A percentile compares a stretch with the other conserved stretches of the same genome.
Conservation (phyloP, 495 filamentous ascomycete species). For the Lasiosphaeria miniovina region DNA sequence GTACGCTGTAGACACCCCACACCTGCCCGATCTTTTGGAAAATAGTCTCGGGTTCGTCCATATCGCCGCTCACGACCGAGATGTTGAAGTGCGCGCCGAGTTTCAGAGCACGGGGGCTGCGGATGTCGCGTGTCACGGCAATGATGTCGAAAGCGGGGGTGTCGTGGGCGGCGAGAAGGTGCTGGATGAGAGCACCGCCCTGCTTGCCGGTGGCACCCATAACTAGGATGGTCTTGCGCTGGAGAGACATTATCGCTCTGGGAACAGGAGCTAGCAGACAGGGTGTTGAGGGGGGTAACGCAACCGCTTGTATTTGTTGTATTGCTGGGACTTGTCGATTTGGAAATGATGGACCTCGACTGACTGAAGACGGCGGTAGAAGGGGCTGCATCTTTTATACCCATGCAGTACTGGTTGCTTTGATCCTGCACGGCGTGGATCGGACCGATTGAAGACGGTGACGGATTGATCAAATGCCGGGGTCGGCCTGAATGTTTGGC, state of each 20-base stretch:
- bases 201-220: constrained; percentile 67
- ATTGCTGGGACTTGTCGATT: background rate
- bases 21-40: constrained; percentile 48
- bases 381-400: background rate
- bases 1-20: constrained; percentile 50
- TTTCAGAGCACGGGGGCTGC: constrained; percentile 48
- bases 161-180: constrained; percentile 12
- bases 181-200: constrained; percentile 56
- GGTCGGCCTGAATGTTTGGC: background rate
- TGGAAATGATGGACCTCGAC: background rate
- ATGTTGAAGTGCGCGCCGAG: constrained; percentile 37
- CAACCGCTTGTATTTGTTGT: background rate
- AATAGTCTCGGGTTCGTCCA: constrained; percentile 45
- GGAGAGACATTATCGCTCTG: constrained; percentile 3
- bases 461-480: background rate
- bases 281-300: background rate
- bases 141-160: constrained; percentile 17
- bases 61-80: constrained; percentile 51
- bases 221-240: constrained; percentile 47
- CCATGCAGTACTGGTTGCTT: background rate
- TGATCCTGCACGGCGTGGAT: constrained; percentile 1
- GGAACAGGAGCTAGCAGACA: background rate
- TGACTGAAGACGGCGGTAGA: constrained; percentile 1
- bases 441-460: background rate
- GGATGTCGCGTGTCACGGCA: constrained; percentile 57